Base-by-base conservation (phyloP, 208 protist genomes). In the Trypanosoma scelopori region DNA sequence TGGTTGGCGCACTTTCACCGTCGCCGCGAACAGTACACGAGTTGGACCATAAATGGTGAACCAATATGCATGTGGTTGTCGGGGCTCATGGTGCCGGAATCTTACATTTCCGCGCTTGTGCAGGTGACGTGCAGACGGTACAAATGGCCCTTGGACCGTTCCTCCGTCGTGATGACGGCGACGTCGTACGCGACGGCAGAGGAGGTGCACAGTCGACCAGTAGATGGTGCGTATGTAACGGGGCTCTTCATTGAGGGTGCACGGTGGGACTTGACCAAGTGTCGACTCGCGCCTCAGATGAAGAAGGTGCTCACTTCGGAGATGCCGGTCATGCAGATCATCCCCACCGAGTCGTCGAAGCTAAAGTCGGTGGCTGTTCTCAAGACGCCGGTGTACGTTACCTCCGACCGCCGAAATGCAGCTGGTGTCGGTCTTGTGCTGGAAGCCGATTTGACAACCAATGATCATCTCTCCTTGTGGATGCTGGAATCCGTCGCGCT, bases 391-490 rank as follows among this genome's bases (percentile, higher is more conserved):
- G 97, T 99, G 35, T 99, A 99, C 84, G 91, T 99, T 11, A 99
- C 98, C 23, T 91, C 93, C 18, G 93, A 97, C 39, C 84, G 98
- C 35, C 83, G 94, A 12, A 99, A 98, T 64, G 97, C 97, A 11
- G 98, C 97, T 62, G 98, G 98, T 39, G 97, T 98, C 0, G 98
- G 98, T n/a, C 78, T 99, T 0, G 98, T 99, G 15, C 99, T 99
- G 67, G 91, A 98, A 69, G 98, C 98, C 0, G 95, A 99, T 58
- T 74, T 99, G 18, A 49, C 84, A 9, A 98, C 97, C 12, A 60
- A 77, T 23, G 75, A 91, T 41, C 98, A 99, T 76, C 23, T 71
- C 0, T 98, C 92, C 18, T 68, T 98, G 53, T 99, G 98, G 98
- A 92, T 97, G 28, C 59, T 99, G 27, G 96, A 99, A 76, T 98